These are phyloP conservation scores for Triticum monococcum DNA, from an alignment of 176 grass and related monocot genomes.

Conservation along the genomic window DNA sequence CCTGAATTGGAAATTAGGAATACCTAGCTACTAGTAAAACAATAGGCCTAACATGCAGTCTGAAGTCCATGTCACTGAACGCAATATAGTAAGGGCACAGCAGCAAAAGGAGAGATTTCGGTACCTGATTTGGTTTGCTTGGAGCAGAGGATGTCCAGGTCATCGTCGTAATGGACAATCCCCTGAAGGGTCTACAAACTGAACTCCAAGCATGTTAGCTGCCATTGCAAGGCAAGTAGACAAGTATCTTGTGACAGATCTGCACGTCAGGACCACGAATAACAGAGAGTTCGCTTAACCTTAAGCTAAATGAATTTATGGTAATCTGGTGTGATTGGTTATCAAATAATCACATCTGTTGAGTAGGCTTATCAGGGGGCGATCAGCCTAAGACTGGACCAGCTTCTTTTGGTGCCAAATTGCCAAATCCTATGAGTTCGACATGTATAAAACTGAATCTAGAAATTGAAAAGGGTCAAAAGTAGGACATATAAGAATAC, in stretches of 20 bases:
- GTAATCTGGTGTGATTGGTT: not conserved
- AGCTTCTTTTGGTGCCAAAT: not conserved
- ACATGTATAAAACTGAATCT: not conserved
- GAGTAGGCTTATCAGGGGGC: not conserved
- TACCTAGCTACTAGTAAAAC: conserved; percentile 26
- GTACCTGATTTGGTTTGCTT: conserved; percentile 35
- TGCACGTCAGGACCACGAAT: not conserved
- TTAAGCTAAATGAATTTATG: conserved; percentile 14
- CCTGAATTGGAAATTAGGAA: conserved; percentile 10
- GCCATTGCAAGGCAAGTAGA: too few species aligned
- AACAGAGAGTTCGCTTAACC: not conserved
- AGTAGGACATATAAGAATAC: not conserved
- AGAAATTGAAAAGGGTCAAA: not conserved
- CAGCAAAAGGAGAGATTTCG: not conserved
- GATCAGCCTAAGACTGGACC: not conserved
- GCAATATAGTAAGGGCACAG: conserved; percentile 18
- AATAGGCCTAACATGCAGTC: conserved; percentile 37
- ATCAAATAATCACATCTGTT: not conserved
- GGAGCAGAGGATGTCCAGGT: conserved; percentile 4
- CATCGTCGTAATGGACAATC: conserved; percentile 9
- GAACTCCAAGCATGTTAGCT: too few species aligned
- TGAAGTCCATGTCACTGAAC: conserved; percentile 8
- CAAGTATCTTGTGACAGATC: not conserved
- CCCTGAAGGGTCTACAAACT: not conserved
- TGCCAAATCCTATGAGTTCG: not conserved